A percentile compares a stretch with the other conserved stretches of the same genome.
These are phyloP conservation scores for Pleurostoma richardsiae DNA, from an alignment of 2,329 filamentous ascomycete species.

Conservation along the genomic window DNA sequence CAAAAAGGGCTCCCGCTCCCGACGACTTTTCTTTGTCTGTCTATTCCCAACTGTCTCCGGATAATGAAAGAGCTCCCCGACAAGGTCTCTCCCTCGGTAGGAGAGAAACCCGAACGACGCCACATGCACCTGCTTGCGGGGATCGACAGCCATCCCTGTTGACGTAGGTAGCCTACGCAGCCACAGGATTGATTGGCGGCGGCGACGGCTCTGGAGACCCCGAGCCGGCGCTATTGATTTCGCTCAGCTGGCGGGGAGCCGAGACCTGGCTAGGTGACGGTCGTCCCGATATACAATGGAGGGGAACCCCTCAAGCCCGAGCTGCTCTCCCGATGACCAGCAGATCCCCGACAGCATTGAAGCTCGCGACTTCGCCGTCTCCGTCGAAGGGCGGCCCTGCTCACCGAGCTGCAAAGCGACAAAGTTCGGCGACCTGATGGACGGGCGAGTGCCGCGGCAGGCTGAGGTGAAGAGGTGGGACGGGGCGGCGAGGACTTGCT, in stretches of 20 bases:
- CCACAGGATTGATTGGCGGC: not conserved
- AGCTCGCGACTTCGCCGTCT: conserved; percentile 14
- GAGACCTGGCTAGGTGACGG: conserved; percentile 2
- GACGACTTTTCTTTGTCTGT: no score
- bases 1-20: no score
- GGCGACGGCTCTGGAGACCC: not conserved
- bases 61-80: no score
- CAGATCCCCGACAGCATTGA: conserved; percentile 5
- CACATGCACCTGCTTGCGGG: not conserved
- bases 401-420: conserved; percentile 28
- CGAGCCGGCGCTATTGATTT: not conserved
- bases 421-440: conserved; percentile 22
- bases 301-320: not conserved
- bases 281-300: not conserved
- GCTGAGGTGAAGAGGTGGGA: conserved; percentile 44
- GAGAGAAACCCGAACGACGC: not conserved
- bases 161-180: no score
- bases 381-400: conserved; percentile 26
- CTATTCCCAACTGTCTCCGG: no score
- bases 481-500: conserved; percentile 36
- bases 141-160: not conserved
- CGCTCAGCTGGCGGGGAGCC: conserved; percentile 2
- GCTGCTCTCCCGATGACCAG: not conserved
- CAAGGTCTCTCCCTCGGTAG: no score
- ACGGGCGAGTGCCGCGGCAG: conserved; percentile 15